Base-by-base conservation (phyloP, 768 basidiomycete species). In the Phanerochaete sordida region DNA sequence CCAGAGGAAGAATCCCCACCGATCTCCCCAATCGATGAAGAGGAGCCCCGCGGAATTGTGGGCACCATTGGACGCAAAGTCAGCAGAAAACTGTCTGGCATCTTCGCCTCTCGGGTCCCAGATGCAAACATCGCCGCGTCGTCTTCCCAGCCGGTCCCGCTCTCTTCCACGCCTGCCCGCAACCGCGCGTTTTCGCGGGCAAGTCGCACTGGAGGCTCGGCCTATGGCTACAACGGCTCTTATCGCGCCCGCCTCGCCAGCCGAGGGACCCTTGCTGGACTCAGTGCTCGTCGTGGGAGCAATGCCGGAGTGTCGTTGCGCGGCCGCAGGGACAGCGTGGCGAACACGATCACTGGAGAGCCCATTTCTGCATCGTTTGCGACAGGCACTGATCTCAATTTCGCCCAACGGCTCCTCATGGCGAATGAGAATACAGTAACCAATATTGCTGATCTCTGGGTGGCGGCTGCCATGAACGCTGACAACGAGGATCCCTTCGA, bases 381-480 rank as follows among this genome's bases (percentile, higher is more conserved):
- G 43, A 76, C 75, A 8, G 76, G 76, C 0, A 66, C 77, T 33
- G 88, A 89, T 64, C 80, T 93, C 53, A 93, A 91, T 66, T 93
- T 98, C 64, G 89, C 95, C 0, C 92, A 96, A 70, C 82, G 93
- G 60, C 69, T 96, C 24, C 75, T 96, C 46, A 86, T 95, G 77
- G 96, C 96, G 21, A 97, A 97, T 73, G 95, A 97, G 74, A 91
- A 93, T 65, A 90, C 93, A 13, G 94, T 95, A 4, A 95, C 93
- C 58, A 93, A 89, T 65, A 91, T 99, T 68, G 92, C 94, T 24
- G 96, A 98, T 74, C 77, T 99, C 23, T 99, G 97, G 97, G 93
- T 98, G 54, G 93, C 94, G 4, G 91, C 95, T 21, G 97, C 96
- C 6, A 93, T 96, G 76, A 97, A 96, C 61, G 93, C 88, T 30